A percentile compares a stretch with the other conserved stretches of the same genome.
These are phyloP conservation scores for Coffea eugenioides DNA, from an alignment of 257 asterid genomes.

Conservation along the genomic window DNA sequence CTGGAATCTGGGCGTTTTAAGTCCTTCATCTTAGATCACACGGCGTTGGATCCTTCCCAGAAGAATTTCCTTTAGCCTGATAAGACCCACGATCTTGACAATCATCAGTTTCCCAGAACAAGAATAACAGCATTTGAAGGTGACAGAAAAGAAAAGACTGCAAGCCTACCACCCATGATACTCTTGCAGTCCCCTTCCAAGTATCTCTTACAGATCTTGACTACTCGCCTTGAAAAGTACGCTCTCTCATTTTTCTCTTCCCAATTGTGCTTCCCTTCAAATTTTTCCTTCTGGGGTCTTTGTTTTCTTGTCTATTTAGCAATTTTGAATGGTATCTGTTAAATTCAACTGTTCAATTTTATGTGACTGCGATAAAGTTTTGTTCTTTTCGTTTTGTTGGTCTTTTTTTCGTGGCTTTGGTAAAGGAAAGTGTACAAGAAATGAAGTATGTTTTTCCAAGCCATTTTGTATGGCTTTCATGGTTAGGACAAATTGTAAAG, in stretches of 20 bases:
- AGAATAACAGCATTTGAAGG: background rate
- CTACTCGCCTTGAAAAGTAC: conserved; percentile 74
- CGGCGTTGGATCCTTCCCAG: background rate
- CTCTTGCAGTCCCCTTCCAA: conserved; percentile 83
- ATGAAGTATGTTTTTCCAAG: no score
- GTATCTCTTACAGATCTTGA: conserved; percentile 88
- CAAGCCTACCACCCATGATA: conserved; percentile 40
- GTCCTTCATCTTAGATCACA: background rate
- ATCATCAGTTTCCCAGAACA: no score
- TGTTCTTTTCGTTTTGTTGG: background rate
- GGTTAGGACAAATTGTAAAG: background rate
- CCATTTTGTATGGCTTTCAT: background rate
- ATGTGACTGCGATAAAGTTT: background rate
- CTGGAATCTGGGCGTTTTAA: background rate
- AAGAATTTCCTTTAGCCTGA: no score
- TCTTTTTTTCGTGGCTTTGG: background rate
- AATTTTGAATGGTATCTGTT: background rate
- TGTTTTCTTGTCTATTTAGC: background rate
- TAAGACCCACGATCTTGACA: no score
- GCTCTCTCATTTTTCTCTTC: conserved; percentile 13
- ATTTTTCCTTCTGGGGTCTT: background rate
- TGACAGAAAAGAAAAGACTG: background rate
- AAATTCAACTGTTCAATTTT: background rate
- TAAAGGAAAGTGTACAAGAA: background rate
- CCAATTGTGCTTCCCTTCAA: background rate